Evolutionary conservation across 2,329 filamentous ascomycete genomes (phyloP), one percentile per base, ranked within the genome.

Genomic region (Periconia sp.): DNA sequence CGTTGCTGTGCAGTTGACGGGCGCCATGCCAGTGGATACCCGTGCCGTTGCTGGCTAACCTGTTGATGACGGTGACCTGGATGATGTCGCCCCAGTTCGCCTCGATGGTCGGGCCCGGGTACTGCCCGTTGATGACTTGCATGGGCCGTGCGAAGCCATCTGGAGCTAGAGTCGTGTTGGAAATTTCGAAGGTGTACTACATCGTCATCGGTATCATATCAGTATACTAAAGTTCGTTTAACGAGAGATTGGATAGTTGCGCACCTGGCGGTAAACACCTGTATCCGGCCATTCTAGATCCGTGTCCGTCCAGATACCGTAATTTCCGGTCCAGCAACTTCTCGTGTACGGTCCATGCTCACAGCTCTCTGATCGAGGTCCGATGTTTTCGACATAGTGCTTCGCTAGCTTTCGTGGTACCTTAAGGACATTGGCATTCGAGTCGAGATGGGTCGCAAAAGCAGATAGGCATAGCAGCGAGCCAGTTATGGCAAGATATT

Each of bases 1-100:
- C 65, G 20, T 72, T 71, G 8, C 69, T 70, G 37, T 73, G 67
- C 8, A 77, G 59, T 57, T 80, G 77, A 19, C 77, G 65, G 11
- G 82, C 30, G 0, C 81, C 81, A 55, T 83, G 81, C 76, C 77
- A 82, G 58, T 82, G 80, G 30, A 82, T 74, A 6, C 76, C 68
- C 8, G 79, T 82, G 31, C 79, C 81, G 47, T 82, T 80, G 35
- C 74, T 64, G 35, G 52, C 45, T 1, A 76, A 61, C 11, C 60
- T 50, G 47, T 70, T 75, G 30, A 65, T 73, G 10, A 79, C 68
- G 20, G 67, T 72, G 49, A 79, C 60, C 46, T 65, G 65, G 40
- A 76, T 59, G 10, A 63, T 68, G 55, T 77, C 74, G 20, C 76
- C 76, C 72, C 73, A 76, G 40, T 75, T 63, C 30, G 68, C 77